These are phyloP conservation scores for Alternaria consortialis DNA, from an alignment of 2,329 filamentous ascomycete genomes.

Conservation along the genomic window DNA sequence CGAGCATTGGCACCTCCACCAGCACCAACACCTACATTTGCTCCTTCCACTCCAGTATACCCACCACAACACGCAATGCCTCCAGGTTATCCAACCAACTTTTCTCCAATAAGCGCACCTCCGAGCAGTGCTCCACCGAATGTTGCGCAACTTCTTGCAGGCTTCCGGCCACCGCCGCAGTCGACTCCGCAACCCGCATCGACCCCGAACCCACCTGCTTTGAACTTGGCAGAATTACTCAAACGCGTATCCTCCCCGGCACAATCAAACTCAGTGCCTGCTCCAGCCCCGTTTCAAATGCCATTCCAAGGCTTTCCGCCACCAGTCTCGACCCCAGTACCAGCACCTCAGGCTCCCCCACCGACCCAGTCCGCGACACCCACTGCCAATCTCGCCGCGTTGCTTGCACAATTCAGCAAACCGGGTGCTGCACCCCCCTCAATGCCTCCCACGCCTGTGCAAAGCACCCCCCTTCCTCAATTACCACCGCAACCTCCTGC, in stretches of 20 bases:
- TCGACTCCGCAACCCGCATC: constrained; percentile 31
- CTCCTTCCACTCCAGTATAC: constrained; percentile 39
- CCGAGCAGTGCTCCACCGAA: constrained; percentile 35
- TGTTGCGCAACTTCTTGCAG: constrained; percentile 43
- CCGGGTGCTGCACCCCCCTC: constrained; percentile 29
- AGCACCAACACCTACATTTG: constrained; percentile 54
- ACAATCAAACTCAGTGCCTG: constrained; percentile 35
- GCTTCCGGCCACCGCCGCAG: constrained; percentile 32
- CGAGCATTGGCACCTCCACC: constrained; percentile 74
- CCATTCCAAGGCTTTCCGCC: constrained; percentile 38
- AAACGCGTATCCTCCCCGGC: constrained; percentile 40
- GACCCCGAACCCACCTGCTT: constrained; percentile 29
- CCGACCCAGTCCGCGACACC: constrained; percentile 39
- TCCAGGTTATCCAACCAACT: constrained; percentile 26
- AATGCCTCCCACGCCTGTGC: constrained; percentile 28
- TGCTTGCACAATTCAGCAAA: constrained; percentile 46
- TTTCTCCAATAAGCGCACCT: constrained; percentile 29
- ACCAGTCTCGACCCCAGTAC: constrained; percentile 33
- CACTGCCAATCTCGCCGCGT: constrained; percentile 40
- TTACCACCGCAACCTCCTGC: constrained; percentile 26
- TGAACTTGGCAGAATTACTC: constrained; percentile 43
- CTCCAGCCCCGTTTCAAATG: constrained; percentile 38
- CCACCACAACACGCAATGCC: constrained; percentile 38
- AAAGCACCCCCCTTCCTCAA: constrained; percentile 28
- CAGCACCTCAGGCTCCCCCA: constrained; percentile 32